phyloP scores from a whole-genome alignment of 73 alveolate species.

The Paramecium pentaurelia region DNA sequence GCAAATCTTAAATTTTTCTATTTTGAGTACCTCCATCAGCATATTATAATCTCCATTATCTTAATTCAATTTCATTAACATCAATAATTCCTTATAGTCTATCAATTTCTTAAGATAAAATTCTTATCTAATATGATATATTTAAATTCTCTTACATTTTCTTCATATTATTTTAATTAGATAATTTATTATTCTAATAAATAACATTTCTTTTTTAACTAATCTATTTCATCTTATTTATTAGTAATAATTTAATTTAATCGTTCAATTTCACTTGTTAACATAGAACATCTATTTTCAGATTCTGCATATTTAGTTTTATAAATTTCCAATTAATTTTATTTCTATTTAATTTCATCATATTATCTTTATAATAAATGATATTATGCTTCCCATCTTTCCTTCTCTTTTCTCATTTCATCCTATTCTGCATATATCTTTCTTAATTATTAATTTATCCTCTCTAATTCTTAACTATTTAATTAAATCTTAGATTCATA shows the following conservation, averaged over 20 bases:
- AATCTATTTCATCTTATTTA: neutral
- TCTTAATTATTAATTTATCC: neutral
- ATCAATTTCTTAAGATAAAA: neutral
- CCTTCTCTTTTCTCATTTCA: neutral
- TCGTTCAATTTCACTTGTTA: neutral
- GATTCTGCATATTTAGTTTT: neutral
- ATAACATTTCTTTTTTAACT: neutral
- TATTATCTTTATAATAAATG: neutral
- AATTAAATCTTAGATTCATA: neutral
- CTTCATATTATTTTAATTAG: conserved; percentile 19
- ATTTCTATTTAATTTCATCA: neutral
- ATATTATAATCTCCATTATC: neutral
- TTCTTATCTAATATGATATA: neutral
- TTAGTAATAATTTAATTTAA: neutral
- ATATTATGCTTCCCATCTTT: neutral
- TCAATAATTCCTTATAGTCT: neutral
- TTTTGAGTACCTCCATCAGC: conserved; percentile 7
- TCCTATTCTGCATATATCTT: neutral
- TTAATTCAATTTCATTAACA: neutral
- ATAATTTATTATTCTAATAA: neutral
- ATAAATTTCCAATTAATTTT: neutral
- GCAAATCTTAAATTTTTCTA: conserved; percentile 1
- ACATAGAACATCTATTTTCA: conserved; percentile 25
- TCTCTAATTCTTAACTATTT: neutral
- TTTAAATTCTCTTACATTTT: neutral